Percentiles rank a stretch among this genome's conserved stretches.
Conservation (phyloP, 2,329 filamentous ascomycete genomes). For the Ilyonectria mors-panacis region DNA sequence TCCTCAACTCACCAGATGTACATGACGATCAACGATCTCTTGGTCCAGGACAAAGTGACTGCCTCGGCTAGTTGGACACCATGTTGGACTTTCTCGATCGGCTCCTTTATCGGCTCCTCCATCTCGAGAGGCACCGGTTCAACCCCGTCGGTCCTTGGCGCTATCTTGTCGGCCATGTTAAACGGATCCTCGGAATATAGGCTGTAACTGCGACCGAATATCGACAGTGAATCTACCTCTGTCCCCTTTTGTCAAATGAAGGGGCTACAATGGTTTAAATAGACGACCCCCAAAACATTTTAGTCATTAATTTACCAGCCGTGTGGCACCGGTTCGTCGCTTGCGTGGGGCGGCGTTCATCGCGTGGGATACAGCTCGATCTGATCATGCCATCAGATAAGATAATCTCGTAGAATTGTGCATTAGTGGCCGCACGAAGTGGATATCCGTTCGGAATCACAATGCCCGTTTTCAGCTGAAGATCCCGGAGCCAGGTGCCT, state of each 20-base stretch:
- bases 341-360: background rate
- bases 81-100: background rate
- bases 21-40: conserved; percentile 4
- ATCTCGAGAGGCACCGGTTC: background rate
- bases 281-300: background rate
- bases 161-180: background rate
- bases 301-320: background rate
- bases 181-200: background rate
- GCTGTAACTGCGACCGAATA: background rate
- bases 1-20: background rate
- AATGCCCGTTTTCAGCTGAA: too few relatives aligned
- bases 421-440: background rate
- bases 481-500: too few relatives aligned
- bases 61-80: conserved; percentile 17
- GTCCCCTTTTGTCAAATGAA: too few relatives aligned
- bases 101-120: background rate
- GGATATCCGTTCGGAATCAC: background rate
- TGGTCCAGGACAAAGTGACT: conserved; percentile 17
- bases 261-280: background rate
- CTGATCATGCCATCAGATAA: background rate
- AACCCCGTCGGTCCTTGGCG: background rate
- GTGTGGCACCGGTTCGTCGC: background rate
- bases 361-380: background rate
- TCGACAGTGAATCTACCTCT: too few relatives aligned
- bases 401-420: background rate